Conservation (phyloP, 805 yeast genomes). For the Kodamaea neixiangensis region DNA sequence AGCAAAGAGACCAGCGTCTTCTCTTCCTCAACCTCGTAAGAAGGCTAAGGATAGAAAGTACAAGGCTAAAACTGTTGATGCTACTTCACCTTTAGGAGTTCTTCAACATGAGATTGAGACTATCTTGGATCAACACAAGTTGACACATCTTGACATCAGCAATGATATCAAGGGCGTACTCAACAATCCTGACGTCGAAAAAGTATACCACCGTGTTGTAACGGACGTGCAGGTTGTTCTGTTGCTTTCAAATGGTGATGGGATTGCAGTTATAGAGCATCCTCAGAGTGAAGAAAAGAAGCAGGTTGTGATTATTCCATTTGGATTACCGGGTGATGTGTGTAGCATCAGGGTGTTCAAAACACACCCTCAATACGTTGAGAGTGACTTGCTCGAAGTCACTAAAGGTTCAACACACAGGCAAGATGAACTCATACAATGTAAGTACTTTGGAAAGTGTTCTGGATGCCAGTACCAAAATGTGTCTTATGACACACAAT, state of each 20-base stretch:
- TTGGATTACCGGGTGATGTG: conserved; percentile 82
- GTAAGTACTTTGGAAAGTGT: conserved; percentile 88
- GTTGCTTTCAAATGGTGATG: conserved; percentile 83
- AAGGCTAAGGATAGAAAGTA: conserved; percentile 49
- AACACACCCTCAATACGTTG: conserved; percentile 73
- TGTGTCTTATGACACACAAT: conserved; percentile 70
- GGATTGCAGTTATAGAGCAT: conserved; percentile 67
- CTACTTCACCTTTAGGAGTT: conserved; percentile 81
- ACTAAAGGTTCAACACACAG: conserved; percentile 31
- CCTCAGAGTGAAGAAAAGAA: conserved; percentile 47
- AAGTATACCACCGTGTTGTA: conserved; percentile 59
- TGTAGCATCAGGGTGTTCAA: conserved; percentile 72
- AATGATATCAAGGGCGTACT: conserved; percentile 70
- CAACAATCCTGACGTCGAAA: conserved; percentile 53
- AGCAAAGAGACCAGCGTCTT: conserved; percentile 3
- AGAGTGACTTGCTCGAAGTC: conserved; percentile 68
- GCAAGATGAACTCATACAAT: conserved; percentile 63
- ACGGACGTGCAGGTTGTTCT: conserved; percentile 56
- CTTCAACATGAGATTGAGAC: conserved; percentile 71
- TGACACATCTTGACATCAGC: conserved; percentile 48
- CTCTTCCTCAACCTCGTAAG: conserved; percentile 14
- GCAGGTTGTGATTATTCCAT: conserved; percentile 81
- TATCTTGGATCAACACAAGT: conserved; percentile 44
- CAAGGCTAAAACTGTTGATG: conserved; percentile 63
- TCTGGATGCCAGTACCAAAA: conserved; percentile 95